A percentile compares a stretch with the other conserved stretches of the same genome.
phyloP scores from a whole-genome alignment of 1,284 basidiomycete genomes.

The Exsudoporus floridanus region DNA sequence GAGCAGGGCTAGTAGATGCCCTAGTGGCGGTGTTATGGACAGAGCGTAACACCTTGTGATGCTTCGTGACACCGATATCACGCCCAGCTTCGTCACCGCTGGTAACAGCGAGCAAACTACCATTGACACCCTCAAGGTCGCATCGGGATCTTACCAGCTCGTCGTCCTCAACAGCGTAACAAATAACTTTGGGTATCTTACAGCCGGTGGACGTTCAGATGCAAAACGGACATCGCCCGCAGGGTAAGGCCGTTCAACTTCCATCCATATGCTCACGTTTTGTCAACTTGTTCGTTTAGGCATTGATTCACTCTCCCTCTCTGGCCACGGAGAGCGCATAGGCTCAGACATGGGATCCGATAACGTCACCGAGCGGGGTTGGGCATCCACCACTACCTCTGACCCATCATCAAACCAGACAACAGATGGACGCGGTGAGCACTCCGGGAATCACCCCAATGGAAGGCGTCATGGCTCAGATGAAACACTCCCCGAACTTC shows the following conservation, averaged over 20 bases:
- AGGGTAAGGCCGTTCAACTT: slow-evolving; percentile 19
- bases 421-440: slow-evolving; percentile 28
- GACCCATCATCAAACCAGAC: slow-evolving; percentile 44
- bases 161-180: background rate
- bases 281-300: slow-evolving; percentile 14
- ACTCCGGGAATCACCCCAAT: slow-evolving; percentile 20
- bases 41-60: slow-evolving; percentile 7
- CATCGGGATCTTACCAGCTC: slow-evolving; percentile 2
- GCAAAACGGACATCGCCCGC: slow-evolving; percentile 33
- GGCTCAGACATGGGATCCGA: slow-evolving; percentile 45
- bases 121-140: background rate
- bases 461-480: slow-evolving; percentile 39
- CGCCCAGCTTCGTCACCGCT: slow-evolving; percentile 8
- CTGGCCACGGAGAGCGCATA: slow-evolving; percentile 28
- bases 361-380: slow-evolving; percentile 44
- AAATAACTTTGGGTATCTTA: background rate
- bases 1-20: background rate
- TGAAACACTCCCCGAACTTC: slow-evolving; percentile 48
- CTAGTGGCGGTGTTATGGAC: slow-evolving; percentile 19
- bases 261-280: background rate
- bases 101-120: slow-evolving; percentile 9
- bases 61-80: slow-evolving; percentile 10
- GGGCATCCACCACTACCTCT: slow-evolving; percentile 42
- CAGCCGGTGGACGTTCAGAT: slow-evolving; percentile 11
- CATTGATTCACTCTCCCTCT: slow-evolving; percentile 19